phyloP scores from a whole-genome alignment of 352 stramenopile species.

The Thraustochytrium sp. region DNA sequence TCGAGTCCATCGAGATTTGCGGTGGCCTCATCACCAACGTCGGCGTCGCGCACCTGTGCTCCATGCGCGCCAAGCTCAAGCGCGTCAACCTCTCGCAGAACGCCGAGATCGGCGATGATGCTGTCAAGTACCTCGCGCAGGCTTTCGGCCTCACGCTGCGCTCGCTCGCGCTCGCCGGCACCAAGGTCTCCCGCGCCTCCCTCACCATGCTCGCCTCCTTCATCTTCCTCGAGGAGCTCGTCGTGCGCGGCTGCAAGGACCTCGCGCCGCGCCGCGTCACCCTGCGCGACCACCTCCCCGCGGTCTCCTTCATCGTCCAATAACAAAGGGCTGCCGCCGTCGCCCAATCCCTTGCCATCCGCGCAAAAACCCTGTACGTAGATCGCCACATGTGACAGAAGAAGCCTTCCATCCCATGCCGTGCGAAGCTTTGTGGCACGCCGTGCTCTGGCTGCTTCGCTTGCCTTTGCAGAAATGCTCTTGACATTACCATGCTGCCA shows the following conservation, averaged over 20 bases:
- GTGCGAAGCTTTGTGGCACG: too few relatives aligned
- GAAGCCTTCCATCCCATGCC: too few relatives aligned
- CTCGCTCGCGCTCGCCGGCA: slow-evolving; percentile 35
- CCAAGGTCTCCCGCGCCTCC: not conserved
- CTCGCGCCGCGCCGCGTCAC: not conserved
- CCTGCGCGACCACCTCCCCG: not conserved
- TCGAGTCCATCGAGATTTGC: slow-evolving; percentile 33
- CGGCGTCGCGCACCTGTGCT: not conserved
- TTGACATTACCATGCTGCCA: too few relatives aligned
- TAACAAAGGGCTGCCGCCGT: too few relatives aligned
- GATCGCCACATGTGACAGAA: not conserved
- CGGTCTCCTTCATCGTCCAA: not conserved
- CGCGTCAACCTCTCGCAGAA: slow-evolving; percentile 41
- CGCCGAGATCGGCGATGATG: not conserved
- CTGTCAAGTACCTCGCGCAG: slow-evolving; percentile 21
- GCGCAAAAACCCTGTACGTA: too few relatives aligned
- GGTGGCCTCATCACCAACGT: slow-evolving; percentile 20
- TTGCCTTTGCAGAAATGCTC: too few relatives aligned
- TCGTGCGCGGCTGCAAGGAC: slow-evolving; percentile 30
- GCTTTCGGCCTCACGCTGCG: slow-evolving; percentile 27
- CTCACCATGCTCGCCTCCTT: slow-evolving; percentile 23
- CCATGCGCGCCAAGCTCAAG: not conserved
- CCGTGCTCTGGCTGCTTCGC: too few relatives aligned
- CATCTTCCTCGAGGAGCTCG: slow-evolving; percentile 35
- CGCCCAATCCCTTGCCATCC: too few relatives aligned